These are phyloP conservation scores for Suhomyces faveliae DNA, from an alignment of 805 yeast species.

Conservation along the genomic window DNA sequence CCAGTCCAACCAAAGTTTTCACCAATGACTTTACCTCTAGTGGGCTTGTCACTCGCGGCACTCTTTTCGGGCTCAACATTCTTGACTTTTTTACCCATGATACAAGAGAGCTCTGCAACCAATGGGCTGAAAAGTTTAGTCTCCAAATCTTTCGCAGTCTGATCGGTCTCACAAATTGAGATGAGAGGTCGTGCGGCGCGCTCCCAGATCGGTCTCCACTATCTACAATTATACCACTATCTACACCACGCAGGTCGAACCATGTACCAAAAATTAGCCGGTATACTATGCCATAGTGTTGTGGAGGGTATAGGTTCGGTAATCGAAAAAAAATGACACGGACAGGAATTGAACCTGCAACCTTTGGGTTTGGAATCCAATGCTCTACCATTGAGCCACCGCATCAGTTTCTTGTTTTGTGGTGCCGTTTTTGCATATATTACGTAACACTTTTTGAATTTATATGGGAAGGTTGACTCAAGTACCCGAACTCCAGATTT, in stretches of 20 bases:
- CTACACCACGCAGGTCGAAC: neutral
- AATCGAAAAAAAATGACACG: conserved; percentile 47
- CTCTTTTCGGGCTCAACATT: conserved; percentile 1
- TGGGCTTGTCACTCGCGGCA: conserved; percentile 26
- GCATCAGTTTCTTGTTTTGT: conserved; percentile 43
- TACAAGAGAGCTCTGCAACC: neutral
- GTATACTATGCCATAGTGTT: too few species aligned
- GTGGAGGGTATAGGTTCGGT: too few species aligned
- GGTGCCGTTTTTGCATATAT: too few species aligned
- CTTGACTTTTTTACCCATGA: conserved; percentile 3
- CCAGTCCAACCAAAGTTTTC: conserved; percentile 90
- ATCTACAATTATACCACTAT: neutral
- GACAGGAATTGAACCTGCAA: conserved; percentile 88
- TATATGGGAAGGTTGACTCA: too few species aligned
- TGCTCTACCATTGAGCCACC: conserved; percentile 82
- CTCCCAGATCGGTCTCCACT: neutral
- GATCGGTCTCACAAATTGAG: neutral
- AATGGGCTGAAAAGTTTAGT: neutral
- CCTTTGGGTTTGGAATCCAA: conserved; percentile 81
- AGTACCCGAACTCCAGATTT: too few species aligned
- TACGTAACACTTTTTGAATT: too few species aligned
- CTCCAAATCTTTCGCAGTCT: neutral
- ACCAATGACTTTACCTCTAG: conserved; percentile 41
- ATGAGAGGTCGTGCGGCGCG: conserved; percentile 2
- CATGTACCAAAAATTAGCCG: too few species aligned